A percentile compares a stretch with the other conserved stretches of the same genome.
Conservation (phyloP, 192 early-diverging fungal genomes). For the Coemansia sp. region DNA sequence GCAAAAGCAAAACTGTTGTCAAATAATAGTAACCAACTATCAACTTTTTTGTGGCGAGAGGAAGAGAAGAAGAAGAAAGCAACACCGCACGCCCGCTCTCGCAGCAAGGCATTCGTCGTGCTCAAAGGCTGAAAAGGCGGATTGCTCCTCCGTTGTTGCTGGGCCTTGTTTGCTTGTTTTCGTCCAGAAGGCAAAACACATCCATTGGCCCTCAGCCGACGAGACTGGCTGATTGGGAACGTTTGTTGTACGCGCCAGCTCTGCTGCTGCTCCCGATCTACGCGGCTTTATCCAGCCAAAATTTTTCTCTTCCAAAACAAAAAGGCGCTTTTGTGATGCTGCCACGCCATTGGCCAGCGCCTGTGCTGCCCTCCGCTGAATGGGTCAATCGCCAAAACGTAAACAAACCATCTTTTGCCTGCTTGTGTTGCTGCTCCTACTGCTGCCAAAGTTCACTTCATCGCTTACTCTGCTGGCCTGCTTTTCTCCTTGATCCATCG, state of each 20-base stretch:
- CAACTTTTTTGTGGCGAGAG: neutral
- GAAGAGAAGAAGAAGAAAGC: neutral
- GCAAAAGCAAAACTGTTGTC: neutral
- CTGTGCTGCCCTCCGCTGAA: neutral
- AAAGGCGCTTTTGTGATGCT: neutral
- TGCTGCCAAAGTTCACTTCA: no score
- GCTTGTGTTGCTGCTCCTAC: neutral
- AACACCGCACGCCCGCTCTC: neutral
- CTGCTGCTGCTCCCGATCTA: neutral
- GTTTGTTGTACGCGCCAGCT: neutral
- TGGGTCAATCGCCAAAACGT: conserved; percentile 13
- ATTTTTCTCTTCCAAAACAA: neutral
- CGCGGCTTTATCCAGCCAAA: neutral
- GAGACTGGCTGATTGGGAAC: neutral
- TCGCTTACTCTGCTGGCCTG: no score
- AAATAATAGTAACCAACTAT: neutral
- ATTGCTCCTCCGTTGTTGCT: no score
- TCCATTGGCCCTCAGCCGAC: neutral
- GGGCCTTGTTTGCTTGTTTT: neutral
- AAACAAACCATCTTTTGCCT: conserved; percentile 5
- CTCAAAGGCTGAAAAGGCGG: neutral
- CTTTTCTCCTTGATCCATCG: neutral
- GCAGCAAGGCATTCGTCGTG: neutral
- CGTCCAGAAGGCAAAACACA: neutral
- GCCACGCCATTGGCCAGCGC: neutral